A percentile compares a stretch with the other conserved stretches of the same genome.
Conservation (phyloP, 208 protist genomes). For the Trypanosoma brucei region DNA sequence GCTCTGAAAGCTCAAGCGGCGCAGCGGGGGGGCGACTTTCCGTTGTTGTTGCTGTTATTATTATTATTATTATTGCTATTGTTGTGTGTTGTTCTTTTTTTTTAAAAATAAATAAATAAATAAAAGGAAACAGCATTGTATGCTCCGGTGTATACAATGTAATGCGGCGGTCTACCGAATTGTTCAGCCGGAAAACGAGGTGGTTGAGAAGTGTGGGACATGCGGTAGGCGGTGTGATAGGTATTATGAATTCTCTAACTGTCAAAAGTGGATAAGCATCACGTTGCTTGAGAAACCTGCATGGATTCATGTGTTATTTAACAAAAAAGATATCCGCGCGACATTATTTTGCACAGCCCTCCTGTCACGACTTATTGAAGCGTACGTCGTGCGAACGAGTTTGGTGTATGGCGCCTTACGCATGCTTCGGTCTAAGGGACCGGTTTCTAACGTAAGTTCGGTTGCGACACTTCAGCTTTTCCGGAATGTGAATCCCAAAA, state of each 20-base stretch:
- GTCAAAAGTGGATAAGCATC: conserved; percentile 77
- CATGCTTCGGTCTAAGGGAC: background rate
- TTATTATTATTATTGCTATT: background rate
- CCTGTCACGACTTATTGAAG: conserved; percentile 62
- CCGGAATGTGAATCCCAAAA: conserved; percentile 34
- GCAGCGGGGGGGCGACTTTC: too few species aligned
- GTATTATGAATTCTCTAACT: conserved; percentile 70
- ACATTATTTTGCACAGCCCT: conserved; percentile 29
- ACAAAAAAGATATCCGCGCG: conserved; percentile 24
- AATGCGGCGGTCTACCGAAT: conserved; percentile 34
- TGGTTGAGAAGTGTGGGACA: conserved; percentile 60
- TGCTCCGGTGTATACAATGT: conserved; percentile 83
- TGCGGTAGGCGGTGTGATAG: conserved; percentile 60
- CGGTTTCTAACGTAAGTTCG: conserved; percentile 1
- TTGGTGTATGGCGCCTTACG: conserved; percentile 27
- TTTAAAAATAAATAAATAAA: background rate
- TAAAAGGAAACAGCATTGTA: conserved; percentile 11
- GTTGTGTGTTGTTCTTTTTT: conserved; percentile 18
- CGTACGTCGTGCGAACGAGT: conserved; percentile 63
- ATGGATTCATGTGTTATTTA: conserved; percentile 79
- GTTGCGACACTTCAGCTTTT: conserved; percentile 64
- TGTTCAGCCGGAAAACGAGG: conserved; percentile 65
- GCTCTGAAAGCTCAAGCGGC: too few species aligned
- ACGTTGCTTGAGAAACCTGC: conserved; percentile 56
- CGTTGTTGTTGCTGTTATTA: too few species aligned